Conservation (phyloP, 345 rosid genomes). For the Dimocarpus longan region DNA sequence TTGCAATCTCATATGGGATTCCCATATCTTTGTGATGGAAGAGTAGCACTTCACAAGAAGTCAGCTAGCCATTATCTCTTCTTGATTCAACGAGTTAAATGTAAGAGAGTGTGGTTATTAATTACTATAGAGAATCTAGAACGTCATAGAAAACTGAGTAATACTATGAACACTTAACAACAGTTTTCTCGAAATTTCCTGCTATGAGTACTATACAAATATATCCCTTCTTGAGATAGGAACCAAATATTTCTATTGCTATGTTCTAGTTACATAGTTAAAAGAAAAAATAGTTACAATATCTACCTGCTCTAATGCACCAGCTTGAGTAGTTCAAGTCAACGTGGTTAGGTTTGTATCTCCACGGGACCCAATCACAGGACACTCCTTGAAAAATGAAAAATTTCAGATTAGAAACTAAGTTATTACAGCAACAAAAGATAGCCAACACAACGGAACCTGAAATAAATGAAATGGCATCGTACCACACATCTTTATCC, state of each 20-base stretch:
- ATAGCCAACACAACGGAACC: neutral
- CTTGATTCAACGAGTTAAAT: constrained; percentile 61
- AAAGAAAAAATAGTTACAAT: constrained; percentile 6
- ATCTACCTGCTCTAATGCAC: constrained; percentile 72
- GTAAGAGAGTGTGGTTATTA: neutral
- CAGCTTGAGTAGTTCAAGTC: constrained; percentile 82
- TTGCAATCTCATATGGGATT: constrained; percentile 74
- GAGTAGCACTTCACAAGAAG: constrained; percentile 76
- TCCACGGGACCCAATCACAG: constrained; percentile 51
- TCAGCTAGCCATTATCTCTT: constrained; percentile 51
- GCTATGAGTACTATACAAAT: neutral
- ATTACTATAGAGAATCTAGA: neutral
- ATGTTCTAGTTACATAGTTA: neutral
- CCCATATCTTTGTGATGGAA: constrained; percentile 94
- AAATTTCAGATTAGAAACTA: neutral
- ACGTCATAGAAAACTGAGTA: neutral
- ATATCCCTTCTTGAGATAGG: neutral
- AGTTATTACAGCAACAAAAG: constrained; percentile 1
- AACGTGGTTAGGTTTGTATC: constrained; percentile 60
- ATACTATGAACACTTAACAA: neutral
- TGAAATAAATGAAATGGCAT: neutral
- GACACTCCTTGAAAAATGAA: constrained; percentile 56
- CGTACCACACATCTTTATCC: neutral
- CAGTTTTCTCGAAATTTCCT: too few species aligned
- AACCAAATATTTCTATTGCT: neutral